A percentile compares a stretch with the other conserved stretches of the same genome.
Evolutionary conservation across 2,329 filamentous ascomycete species (phyloP).

Genomic region (Exophiala sp.): DNA sequence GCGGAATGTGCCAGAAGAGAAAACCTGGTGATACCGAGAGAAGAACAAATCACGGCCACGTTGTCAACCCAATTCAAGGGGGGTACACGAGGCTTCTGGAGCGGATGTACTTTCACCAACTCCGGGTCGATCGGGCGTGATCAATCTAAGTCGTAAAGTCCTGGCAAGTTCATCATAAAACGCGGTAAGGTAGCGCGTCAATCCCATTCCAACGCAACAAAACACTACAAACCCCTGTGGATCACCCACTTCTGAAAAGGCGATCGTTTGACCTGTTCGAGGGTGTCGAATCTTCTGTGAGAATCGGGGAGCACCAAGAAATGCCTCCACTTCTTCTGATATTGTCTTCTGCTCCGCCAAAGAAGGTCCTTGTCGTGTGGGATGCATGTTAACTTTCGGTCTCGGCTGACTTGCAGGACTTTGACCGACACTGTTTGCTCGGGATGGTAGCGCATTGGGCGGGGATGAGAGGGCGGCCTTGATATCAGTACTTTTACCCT

Average conservation of each 20-base stretch:
- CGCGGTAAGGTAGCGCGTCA: slow-evolving; percentile 90
- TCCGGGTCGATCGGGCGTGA: slow-evolving; percentile 89
- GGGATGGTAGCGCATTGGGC: slow-evolving; percentile 11
- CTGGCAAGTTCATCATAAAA: slow-evolving; percentile 95
- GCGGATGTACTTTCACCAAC: slow-evolving; percentile 88
- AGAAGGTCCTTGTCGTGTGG: slow-evolving; percentile 13
- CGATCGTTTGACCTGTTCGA: slow-evolving; percentile 78
- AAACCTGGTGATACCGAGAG: slow-evolving; percentile 88
- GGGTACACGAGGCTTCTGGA: slow-evolving; percentile 72
- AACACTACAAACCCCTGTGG: slow-evolving; percentile 86
- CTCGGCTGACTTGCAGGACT: slow-evolving; percentile 10
- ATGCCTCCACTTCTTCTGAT: slow-evolving; percentile 79
- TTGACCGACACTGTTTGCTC: slow-evolving; percentile 15
- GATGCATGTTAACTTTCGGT: slow-evolving; percentile 11
- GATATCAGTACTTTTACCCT: not conserved
- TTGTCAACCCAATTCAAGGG: slow-evolving; percentile 91
- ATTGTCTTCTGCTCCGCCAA: slow-evolving; percentile 70
- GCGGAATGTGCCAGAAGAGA: slow-evolving; percentile 94
- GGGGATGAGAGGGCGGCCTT: slow-evolving; percentile 3
- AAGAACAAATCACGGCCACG: slow-evolving; percentile 87
- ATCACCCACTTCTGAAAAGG: slow-evolving; percentile 94
- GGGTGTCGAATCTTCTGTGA: slow-evolving; percentile 85
- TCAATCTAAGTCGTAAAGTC: slow-evolving; percentile 79
- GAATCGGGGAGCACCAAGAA: slow-evolving; percentile 73
- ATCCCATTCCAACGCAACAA: slow-evolving; percentile 94